phyloP scores from a whole-genome alignment of 192 early-diverging fungal species.

The Jimgerdemannia flammicorona region DNA sequence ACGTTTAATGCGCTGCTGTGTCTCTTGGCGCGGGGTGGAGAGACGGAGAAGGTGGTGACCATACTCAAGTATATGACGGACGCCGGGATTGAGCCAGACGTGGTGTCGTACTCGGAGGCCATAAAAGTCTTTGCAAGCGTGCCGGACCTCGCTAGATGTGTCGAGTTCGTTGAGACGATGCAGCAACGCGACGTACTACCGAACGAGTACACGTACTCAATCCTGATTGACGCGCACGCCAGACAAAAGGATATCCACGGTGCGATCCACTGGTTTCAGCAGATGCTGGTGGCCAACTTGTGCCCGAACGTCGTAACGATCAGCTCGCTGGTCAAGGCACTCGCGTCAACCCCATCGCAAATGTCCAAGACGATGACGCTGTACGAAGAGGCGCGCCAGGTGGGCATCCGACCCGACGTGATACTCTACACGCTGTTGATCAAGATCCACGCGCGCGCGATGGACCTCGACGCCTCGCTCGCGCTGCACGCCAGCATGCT shows the following conservation, averaged over 20 bases:
- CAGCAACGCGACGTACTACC: slow-evolving; percentile 8
- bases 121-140: slow-evolving; percentile 8
- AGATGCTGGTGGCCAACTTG: slow-evolving; percentile 14
- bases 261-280: slow-evolving; percentile 29
- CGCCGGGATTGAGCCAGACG: slow-evolving; percentile 15
- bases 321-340: slow-evolving; percentile 14
- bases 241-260: slow-evolving; percentile 8
- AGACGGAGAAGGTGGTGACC: slow-evolving; percentile 5
- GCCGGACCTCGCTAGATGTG: neutral
- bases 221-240: slow-evolving; percentile 20
- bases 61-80: slow-evolving; percentile 17
- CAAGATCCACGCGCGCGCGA: slow-evolving; percentile 14
- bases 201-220: slow-evolving; percentile 29
- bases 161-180: slow-evolving; percentile 23
- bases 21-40: slow-evolving; percentile 19
- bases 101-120: slow-evolving; percentile 24
- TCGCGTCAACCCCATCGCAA: neutral
- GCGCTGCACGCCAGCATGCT: slow-evolving; percentile 26
- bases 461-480: slow-evolving; percentile 10
- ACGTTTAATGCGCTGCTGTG: slow-evolving; percentile 27
- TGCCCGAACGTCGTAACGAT: slow-evolving; percentile 21
- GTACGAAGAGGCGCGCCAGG: slow-evolving; percentile 12
- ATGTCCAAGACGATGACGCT: slow-evolving; percentile 6
- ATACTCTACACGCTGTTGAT: slow-evolving; percentile 30
- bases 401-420: slow-evolving; percentile 28